Base-by-base conservation (phyloP, 257 asterid genomes). In the Nemophila menziesii region DNA sequence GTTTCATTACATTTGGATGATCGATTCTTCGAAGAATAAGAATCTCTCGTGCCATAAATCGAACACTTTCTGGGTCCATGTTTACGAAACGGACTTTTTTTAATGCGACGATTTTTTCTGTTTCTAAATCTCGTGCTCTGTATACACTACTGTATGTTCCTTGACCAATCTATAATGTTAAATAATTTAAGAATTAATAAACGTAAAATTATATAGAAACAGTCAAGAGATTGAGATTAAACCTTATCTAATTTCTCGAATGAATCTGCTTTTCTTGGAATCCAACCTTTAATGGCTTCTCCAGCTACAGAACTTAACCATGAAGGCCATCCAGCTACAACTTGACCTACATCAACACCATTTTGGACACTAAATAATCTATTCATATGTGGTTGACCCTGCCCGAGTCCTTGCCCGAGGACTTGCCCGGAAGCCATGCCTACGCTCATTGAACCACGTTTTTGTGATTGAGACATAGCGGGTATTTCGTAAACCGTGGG, bases 21-120 rank as follows among this genome's bases (percentile, higher is more conserved):
- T 82, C 94, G 26, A 86, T 74, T 67, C 96, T 68, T 19, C 94
- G 94, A 46, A 86, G 66, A 58, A 86, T 61, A 58, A 78, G 77
- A 58, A 86, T 86, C 74, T 86, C 96, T 68, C 96, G 63, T 14
- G 96, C 87, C 96, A 86, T 86, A 66, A 86, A 86, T 20, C 89
- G 92, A 20, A 86, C 93, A 52, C 96, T 86, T 57, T 78, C 93
- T 59, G 96, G 96, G 62, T 86, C 96, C 96, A 82, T 74, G 73
- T 81, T 86, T 36, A 68, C 69, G 57, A 86, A 86, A 18, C 94
- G 78, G 61, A 86, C 92, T 66, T 86, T 82, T 65, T 86, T 86
- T 54, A 86, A 47, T 13, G 96, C 96, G 51, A 86, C 96, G 33
- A 72, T 49, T 63, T 79, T 78, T 49, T 78, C 81, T 14, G 83